These are phyloP conservation scores for Erysimum cheiranthoides DNA, from an alignment of 345 rosid species.

Conservation along the genomic window DNA sequence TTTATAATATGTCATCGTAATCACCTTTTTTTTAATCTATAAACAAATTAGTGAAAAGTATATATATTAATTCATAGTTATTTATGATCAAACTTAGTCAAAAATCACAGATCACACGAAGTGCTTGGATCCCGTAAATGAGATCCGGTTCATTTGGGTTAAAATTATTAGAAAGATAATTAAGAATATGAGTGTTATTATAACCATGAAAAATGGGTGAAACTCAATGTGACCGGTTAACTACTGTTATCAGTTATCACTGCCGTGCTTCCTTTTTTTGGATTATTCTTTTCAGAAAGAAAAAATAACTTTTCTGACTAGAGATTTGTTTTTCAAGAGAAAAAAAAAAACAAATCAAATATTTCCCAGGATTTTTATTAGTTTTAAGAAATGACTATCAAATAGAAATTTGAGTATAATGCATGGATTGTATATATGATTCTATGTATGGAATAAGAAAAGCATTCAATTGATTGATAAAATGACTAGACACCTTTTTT, in stretches of 20 bases:
- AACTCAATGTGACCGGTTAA: not conserved
- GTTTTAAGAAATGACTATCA: conserved; percentile 6
- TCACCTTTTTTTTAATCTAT: not conserved
- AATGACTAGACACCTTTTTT: not conserved
- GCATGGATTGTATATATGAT: not conserved
- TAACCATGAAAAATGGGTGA: conserved; percentile 21
- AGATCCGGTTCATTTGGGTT: conserved; percentile 23
- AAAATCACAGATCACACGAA: conserved; percentile 19
- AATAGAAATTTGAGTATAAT: not conserved
- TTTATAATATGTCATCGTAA: not conserved
- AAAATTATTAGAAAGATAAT: not conserved
- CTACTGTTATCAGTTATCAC: not conserved
- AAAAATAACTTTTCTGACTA: not conserved
- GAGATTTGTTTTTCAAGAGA: not conserved
- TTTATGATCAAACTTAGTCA: not conserved
- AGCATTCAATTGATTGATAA: not conserved
- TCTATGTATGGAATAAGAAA: not conserved
- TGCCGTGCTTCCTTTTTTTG: not conserved
- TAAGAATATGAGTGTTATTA: not conserved
- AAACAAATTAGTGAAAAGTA: not conserved
- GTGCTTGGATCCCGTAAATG: conserved; percentile 12
- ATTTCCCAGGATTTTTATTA: not conserved
- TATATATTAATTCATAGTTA: not conserved
- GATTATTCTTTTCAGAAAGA: not conserved
- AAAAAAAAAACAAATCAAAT: not conserved